These are phyloP conservation scores for Amanita pseudoporphyria DNA, from an alignment of 768 basidiomycete species.

Conservation along the genomic window DNA sequence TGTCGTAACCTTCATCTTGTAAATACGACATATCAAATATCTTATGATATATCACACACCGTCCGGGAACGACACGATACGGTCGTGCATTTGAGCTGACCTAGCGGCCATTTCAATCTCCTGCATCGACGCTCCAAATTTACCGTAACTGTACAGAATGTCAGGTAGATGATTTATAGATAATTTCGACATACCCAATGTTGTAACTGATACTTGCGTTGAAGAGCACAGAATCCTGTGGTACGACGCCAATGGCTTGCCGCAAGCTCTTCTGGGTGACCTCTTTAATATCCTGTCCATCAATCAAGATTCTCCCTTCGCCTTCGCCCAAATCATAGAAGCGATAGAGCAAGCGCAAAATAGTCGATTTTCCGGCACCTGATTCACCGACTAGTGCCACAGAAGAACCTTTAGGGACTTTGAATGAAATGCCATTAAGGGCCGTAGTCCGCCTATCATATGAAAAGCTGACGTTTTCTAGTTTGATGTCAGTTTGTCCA, in stretches of 20 bases:
- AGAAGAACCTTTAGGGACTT: conserved; percentile 75
- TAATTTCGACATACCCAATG: conserved; percentile 42
- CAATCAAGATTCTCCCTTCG: conserved; percentile 71
- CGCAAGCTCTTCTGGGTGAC: conserved; percentile 77
- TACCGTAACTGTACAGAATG: conserved; percentile 52
- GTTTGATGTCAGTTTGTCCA: conserved; percentile 3
- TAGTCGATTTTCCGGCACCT: conserved; percentile 76
- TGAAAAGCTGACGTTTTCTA: conserved; percentile 81
- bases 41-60: conserved; percentile 19
- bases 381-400: conserved; percentile 87
- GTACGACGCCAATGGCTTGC: conserved; percentile 81
- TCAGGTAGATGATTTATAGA: background rate
- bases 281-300: conserved; percentile 79
- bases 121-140: conserved; percentile 56
- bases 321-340: conserved; percentile 86
- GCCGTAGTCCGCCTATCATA: conserved; percentile 69
- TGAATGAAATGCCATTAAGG: conserved; percentile 76
- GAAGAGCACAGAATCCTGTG: conserved; percentile 75
- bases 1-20: conserved; percentile 49
- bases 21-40: conserved; percentile 2
- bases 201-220: conserved; percentile 66
- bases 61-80: conserved; percentile 77
- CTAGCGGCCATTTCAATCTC: conserved; percentile 74
- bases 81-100: conserved; percentile 83
- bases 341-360: conserved; percentile 80